Base-by-base conservation (phyloP, 345 rosid genomes). In the Melastoma malabathricum region DNA sequence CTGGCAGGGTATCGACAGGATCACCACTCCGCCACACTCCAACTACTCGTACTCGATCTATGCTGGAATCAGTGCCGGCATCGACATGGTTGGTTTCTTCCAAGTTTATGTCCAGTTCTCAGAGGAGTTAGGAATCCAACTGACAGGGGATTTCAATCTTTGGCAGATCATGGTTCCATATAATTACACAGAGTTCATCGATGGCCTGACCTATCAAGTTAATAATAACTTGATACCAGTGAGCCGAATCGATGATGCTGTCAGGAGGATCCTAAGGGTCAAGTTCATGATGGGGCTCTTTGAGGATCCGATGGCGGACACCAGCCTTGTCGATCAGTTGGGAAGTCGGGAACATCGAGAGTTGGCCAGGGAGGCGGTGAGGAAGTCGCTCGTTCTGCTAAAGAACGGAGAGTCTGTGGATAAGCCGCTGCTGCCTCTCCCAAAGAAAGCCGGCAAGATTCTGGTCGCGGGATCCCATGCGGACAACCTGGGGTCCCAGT, bases 201-300 rank as follows among this genome's bases (percentile, higher is more conserved):
- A 79, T 29, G 76, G 58, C 18, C 60, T 79, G 23, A 77, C 73
- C 52, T 19, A 19, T 57, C 76, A 47, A 44, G 83, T 77, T 58
- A 79, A 71, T 46, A 67, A 65, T 0, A 71, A 67, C 6, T 15
- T 67, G 66, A 72, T 79, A 16, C 77, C 83, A 20, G 76, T 72
- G 73, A 79, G 72, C 69, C 62, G 83, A 27, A 82, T 82, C 3
- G 77, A 82, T 43, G 89, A 82, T 63, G 89, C 85, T 10, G 85
- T 83, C 17, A 54, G 41, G 23, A 74, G 93, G 60, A 83, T 83
- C 34, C 58, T 83, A 62, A 61, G 81, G 41, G 85, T 83, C 15
- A 83, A 83, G 64, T 76, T 83, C 61, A 47, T 46, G 48, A 76
- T 70, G 85, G 88, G 88, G 23, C 66, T 79, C 6, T 82, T 79